Evolutionary conservation across 2,329 filamentous ascomycete species (phyloP).

Genomic region (Arthrinium phaeospermum): DNA sequence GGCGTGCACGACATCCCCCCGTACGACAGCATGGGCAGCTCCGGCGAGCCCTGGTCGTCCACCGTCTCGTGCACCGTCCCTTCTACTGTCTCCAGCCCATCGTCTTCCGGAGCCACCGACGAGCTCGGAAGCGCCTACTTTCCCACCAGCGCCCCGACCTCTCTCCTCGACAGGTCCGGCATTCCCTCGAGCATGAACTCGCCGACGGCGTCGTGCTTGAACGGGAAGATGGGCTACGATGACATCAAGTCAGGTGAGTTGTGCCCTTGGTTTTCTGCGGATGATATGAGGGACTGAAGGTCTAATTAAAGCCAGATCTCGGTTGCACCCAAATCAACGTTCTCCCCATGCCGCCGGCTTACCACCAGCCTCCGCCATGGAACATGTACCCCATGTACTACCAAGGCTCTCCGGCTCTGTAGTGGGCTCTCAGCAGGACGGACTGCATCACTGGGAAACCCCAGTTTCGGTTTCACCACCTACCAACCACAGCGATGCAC

Average conservation of each 20-base stretch:
- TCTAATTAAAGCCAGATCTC: constrained; percentile 39
- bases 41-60: constrained; percentile 53
- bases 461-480: constrained; percentile 39
- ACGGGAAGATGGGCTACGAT: constrained; percentile 43
- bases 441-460: constrained; percentile 38
- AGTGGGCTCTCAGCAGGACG: background rate
- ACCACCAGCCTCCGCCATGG: constrained; percentile 41
- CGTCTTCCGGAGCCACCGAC: constrained; percentile 53
- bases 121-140: constrained; percentile 55
- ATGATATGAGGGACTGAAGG: constrained; percentile 29
- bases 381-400: constrained; percentile 44
- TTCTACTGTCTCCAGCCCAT: constrained; percentile 58
- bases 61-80: constrained; percentile 50
- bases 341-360: constrained; percentile 39
- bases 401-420: constrained; percentile 35
- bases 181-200: constrained; percentile 38
- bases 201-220: constrained; percentile 37
- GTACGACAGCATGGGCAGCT: constrained; percentile 48
- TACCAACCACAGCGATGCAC: constrained; percentile 41
- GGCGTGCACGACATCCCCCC: constrained; percentile 49
- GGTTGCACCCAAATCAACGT: constrained; percentile 39
- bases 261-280: constrained; percentile 23
- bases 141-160: constrained; percentile 53
- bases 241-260: constrained; percentile 41
- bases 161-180: constrained; percentile 45